Evolutionary conservation across 208 protist species (phyloP), one percentile per base, ranked within the genome.

Genomic region (Herpetomonas samuelpessoai): DNA sequence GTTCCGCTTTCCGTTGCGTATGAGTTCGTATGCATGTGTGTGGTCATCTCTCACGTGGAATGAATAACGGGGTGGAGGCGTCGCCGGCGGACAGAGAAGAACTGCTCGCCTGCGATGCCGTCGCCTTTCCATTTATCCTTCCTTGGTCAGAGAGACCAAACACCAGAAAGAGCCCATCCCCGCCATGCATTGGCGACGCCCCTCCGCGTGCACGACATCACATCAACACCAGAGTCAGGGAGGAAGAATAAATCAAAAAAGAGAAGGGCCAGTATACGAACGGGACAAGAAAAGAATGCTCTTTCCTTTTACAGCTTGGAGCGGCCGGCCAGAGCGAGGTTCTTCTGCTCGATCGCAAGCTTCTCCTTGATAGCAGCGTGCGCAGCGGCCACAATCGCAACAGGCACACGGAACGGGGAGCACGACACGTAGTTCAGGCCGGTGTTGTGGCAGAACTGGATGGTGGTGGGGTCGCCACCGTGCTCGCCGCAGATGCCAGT

Each of bases 401-500:
- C 86, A 27, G 96, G 96, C 66, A 98, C 84, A 71, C 96, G 85
- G 86, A 92, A 98, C 35, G 96, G 93, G 9, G 96, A 98, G 87
- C 92, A 97, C 9, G 92, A 98, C 29, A 98, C 93, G 72, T 98
- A 97, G 75, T 92, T 86, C 39, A 98, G 76, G 29, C 95, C 95
- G 27, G 83, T 49, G 50, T 74, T 68, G 75, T 97, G 90, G 68
- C 79, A 96, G 91, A 98, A 98, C 35, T 91, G 71, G 65, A 98
- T 86, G 19, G 95, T 97, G 21, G 48, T 35, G 25, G 95, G 95
- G 65, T 98, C 96, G 41, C 96, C 96, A 51, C 93, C 93, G 68
- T 98, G 93, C 76, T 98, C 96, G 35, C 96, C 96, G 74, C 96
- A 98, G 68, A 98, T 92, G 61, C 96, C 95, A 57, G 90, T 74